phyloP scores from a whole-genome alignment of 257 asterid species.

The Salvia hispanica region DNA sequence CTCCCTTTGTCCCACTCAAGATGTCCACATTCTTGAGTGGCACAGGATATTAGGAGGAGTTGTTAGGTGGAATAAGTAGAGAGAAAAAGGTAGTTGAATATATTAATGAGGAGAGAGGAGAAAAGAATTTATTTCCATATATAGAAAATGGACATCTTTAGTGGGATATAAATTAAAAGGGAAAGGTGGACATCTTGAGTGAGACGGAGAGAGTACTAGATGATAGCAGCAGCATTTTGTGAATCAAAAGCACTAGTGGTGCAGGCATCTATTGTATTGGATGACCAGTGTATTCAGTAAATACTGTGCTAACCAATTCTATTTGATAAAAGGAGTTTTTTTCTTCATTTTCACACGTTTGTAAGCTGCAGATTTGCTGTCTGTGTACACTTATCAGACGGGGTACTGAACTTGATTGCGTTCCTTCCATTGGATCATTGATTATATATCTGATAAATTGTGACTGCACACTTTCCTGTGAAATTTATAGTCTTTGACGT shows the following conservation, averaged over 20 bases:
- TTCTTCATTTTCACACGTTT: neutral
- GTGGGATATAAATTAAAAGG: too few relatives aligned
- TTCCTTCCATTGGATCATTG: slow-evolving; percentile 11
- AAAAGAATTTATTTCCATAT: too few relatives aligned
- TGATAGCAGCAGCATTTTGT: slow-evolving; percentile 6
- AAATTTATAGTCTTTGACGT: slow-evolving; percentile 11
- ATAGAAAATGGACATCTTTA: too few relatives aligned
- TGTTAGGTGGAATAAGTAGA: too few relatives aligned
- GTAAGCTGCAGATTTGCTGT: slow-evolving; percentile 15
- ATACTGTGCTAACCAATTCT: slow-evolving; percentile 2
- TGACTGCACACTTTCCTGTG: slow-evolving; percentile 24
- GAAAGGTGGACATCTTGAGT: too few relatives aligned
- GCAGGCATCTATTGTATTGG: slow-evolving; percentile 16
- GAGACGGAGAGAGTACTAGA: neutral
- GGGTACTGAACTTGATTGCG: slow-evolving; percentile 15
- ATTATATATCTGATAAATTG: slow-evolving; percentile 16
- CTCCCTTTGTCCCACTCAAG: too few relatives aligned
- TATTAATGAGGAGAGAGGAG: too few relatives aligned
- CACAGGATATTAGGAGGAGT: too few relatives aligned
- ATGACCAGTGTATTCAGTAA: neutral
- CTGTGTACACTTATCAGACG: slow-evolving; percentile 5
- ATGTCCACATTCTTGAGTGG: too few relatives aligned
- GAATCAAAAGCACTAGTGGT: neutral
- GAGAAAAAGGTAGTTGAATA: too few relatives aligned
- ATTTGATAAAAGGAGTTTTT: neutral